Percentiles rank a stretch among this genome's conserved stretches.
Conservation (phyloP, 257 asterid species). For the Solanum etuberosum region DNA sequence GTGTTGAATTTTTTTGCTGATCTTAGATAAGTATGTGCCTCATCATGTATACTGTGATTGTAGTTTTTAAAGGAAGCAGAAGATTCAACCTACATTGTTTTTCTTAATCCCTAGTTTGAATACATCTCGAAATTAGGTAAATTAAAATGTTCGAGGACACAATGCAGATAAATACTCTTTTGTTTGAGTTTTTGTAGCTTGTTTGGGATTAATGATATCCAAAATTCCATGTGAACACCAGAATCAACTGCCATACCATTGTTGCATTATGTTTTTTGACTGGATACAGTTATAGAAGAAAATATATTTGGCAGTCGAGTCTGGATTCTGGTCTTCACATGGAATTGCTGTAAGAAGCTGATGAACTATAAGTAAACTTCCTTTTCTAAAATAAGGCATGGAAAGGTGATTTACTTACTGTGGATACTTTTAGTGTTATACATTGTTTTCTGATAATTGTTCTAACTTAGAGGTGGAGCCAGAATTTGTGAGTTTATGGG, state of each 20-base stretch:
- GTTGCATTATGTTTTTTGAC: not conserved
- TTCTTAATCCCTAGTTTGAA: not conserved
- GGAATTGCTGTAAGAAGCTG: not conserved
- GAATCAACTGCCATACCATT: not conserved
- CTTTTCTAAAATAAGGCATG: not conserved
- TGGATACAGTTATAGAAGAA: not conserved
- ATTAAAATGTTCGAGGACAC: not conserved
- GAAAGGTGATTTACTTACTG: not conserved
- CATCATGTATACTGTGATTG: not conserved
- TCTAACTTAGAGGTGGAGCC: not conserved
- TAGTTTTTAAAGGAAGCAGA: not conserved
- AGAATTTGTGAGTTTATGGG: not conserved
- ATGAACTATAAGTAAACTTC: not conserved
- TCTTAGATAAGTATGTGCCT: not conserved
- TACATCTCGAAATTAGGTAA: not conserved
- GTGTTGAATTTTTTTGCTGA: not conserved
- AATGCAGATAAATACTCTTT: not conserved
- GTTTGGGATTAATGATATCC: not conserved
- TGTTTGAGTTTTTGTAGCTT: not conserved
- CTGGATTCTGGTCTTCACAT: not conserved
- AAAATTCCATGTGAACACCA: not conserved
- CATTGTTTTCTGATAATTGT: not conserved
- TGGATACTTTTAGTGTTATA: not conserved
- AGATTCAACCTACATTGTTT: not conserved
- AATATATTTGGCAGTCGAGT: not conserved